Evolutionary conservation across 257 asterid genomes (phyloP).

Genomic region (Petunia secreta): DNA sequence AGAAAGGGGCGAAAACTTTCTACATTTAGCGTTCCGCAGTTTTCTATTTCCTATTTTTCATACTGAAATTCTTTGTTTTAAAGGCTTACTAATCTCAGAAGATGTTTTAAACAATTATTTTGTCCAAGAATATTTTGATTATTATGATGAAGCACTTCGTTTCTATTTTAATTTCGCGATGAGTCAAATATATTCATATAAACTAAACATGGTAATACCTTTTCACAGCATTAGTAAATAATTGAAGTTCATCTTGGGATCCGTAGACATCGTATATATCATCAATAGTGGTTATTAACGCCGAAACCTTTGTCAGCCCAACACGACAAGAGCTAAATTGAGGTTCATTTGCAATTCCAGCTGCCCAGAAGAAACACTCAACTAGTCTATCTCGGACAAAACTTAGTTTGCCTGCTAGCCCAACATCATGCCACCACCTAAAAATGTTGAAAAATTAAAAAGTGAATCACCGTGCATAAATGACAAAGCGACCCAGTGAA

Average conservation of each 20-base stretch:
- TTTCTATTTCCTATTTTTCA: too few relatives aligned
- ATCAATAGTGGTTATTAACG: constrained; percentile 12
- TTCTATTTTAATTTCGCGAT: too few relatives aligned
- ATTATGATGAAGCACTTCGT: too few relatives aligned
- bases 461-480: too few relatives aligned
- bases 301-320: neutral
- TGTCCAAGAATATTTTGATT: too few relatives aligned
- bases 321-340: constrained; percentile 23
- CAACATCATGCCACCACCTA: constrained; percentile 40
- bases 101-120: too few relatives aligned
- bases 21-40: too few relatives aligned
- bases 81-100: too few relatives aligned
- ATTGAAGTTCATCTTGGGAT: constrained; percentile 25
- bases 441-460: neutral
- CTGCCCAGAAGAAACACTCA: constrained; percentile 38
- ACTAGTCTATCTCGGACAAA: constrained; percentile 37
- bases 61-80: too few relatives aligned
- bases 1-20: too few relatives aligned
- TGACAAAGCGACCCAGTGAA: too few relatives aligned
- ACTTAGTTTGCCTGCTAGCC: constrained; percentile 35
- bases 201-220: neutral
- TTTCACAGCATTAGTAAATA: constrained; percentile 21
- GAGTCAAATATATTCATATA: neutral
- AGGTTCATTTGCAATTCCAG: constrained; percentile 33
- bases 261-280: constrained; percentile 33